Evolutionary conservation across 306 rosid genomes (phyloP), one percentile per base, ranked within the genome.

Genomic region (Trifolium subterraneum): DNA sequence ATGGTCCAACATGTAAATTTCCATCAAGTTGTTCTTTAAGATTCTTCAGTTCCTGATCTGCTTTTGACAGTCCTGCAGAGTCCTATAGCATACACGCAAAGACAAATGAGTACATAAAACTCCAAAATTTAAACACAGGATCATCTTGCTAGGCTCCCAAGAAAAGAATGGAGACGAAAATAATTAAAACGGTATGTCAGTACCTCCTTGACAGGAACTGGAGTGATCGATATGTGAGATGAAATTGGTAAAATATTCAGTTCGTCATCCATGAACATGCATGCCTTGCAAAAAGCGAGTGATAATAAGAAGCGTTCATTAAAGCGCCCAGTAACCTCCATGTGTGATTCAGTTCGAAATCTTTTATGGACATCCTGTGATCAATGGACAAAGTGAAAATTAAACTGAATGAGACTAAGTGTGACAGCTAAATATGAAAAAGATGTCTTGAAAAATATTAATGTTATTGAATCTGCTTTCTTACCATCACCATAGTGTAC

Each of bases 401-500:
- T 83, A 52, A 66, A 70, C 60, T 13, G 60, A 68, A 47, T 15
- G 51, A 47, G n/a, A 73, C n/a, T n/a, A n/a, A n/a, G n/a, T n/a
- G n/a, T n/a, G n/a, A n/a, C n/a, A n/a, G n/a, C n/a, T n/a, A n/a
- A n/a, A n/a, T n/a, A n/a, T n/a, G n/a, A n/a, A n/a, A n/a, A n/a
- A n/a, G 47, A 41, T 41, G 5, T 41, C 14, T 41, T 10, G 47
- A 29, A 39, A 35, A 35, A 44, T 51, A 73, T 41, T 22, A 65
- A 68, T 16, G 48, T 41, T 44, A 4, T 69, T 69, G 84, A 70
- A 22, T 65, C 41, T 58, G 33, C 39, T 5, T 68, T 36, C 90
- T 76, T 87, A 93, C 98, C 98, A 93, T 93, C 66, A 90, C 93
- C 97, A 90, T 90, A 78, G 98, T 90, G 88, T 75, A 93, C 64